Conservation (phyloP, 441 rosid genomes). For the Breynia disticha region DNA sequence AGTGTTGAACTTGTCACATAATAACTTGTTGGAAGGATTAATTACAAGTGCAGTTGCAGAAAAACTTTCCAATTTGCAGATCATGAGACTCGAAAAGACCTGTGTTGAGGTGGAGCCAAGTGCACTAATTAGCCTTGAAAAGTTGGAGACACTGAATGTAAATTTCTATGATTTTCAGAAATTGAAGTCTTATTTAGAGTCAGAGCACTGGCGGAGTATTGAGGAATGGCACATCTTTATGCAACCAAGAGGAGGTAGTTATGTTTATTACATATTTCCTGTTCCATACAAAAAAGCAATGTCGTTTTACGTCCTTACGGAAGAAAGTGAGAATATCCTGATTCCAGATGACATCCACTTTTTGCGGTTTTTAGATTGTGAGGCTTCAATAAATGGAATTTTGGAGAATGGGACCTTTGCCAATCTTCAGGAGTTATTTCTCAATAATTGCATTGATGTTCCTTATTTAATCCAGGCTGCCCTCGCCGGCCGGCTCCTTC, state of each 20-base stretch:
- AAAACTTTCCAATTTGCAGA: background rate
- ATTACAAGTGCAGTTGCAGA: too few species aligned
- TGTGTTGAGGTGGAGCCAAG: background rate
- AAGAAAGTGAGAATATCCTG: too few species aligned
- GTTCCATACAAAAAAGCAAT: background rate
- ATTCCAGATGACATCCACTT: background rate
- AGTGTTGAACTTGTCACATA: background rate
- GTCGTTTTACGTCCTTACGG: too few species aligned
- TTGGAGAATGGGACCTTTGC: background rate
- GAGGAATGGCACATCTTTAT: background rate
- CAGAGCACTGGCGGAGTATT: background rate
- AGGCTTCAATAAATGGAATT: background rate
- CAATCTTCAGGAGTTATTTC: background rate
- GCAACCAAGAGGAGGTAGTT: background rate
- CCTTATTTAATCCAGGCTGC: background rate
- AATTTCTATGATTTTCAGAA: background rate
- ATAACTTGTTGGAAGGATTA: background rate
- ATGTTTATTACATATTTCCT: background rate
- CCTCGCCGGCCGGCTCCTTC: background rate
- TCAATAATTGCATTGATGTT: background rate
- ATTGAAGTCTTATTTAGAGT: background rate
- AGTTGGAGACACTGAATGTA: background rate
- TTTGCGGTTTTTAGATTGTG: background rate
- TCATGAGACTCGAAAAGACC: background rate
- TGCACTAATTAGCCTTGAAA: background rate